Evolutionary conservation across 257 asterid species (phyloP).

Genomic region (Petrea volubilis): DNA sequence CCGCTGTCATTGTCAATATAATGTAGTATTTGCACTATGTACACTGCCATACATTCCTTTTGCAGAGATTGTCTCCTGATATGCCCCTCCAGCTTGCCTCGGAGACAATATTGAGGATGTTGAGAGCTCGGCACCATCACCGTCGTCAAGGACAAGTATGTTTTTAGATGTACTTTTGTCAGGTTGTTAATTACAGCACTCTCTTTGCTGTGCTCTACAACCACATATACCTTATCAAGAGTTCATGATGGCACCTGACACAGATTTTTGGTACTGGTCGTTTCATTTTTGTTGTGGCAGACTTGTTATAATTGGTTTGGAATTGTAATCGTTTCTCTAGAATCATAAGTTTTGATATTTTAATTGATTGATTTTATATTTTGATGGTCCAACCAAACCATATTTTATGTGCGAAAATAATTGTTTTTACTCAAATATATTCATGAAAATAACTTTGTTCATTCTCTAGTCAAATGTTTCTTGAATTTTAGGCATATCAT

Average conservation of each 20-base stretch:
- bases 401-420: neutral
- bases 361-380: constrained; percentile 11
- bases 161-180: constrained; percentile 9
- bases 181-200: neutral
- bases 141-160: constrained; percentile 85
- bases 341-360: neutral
- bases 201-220: neutral
- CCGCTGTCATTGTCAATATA: neutral
- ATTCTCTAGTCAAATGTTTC: neutral
- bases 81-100: constrained; percentile 94
- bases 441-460: constrained; percentile 4
- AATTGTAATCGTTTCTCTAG: neutral
- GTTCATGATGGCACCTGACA: neutral
- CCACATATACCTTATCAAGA: neutral
- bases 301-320: neutral
- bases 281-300: neutral
- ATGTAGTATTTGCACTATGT: neutral
- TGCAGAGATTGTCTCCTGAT: constrained; percentile 83
- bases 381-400: neutral
- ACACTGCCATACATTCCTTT: constrained; percentile 21
- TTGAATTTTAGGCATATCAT: neutral
- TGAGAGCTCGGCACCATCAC: constrained; percentile 92
- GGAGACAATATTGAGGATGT: constrained; percentile 74
- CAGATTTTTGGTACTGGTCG: neutral
- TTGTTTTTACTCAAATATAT: neutral